A percentile compares a stretch with the other conserved stretches of the same genome.
Conservation (phyloP, 2,329 filamentous ascomycete genomes). For the Phoma herbarum region DNA sequence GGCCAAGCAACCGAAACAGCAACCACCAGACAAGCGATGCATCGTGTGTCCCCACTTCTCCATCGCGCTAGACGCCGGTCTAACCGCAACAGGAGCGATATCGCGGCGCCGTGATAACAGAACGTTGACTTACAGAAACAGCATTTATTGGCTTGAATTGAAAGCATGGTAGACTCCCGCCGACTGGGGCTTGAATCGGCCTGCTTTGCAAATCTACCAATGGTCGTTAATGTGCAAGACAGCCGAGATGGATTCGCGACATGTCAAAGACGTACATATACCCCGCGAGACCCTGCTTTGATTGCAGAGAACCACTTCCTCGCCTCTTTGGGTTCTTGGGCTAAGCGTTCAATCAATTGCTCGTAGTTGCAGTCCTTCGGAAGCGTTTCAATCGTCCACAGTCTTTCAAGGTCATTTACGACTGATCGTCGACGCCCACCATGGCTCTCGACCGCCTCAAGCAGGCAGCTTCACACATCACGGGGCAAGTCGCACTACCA, state of each 20-base stretch:
- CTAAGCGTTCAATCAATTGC: not conserved
- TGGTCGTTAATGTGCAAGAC: not conserved
- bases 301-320: conserved; percentile 1
- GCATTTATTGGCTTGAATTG: conserved; percentile 18
- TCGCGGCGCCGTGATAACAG: conserved; percentile 9
- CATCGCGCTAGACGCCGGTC: not conserved
- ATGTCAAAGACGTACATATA: conserved; percentile 13
- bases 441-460: conserved; percentile 72
- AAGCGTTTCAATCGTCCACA: not conserved
- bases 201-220: conserved; percentile 15
- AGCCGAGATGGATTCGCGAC: conserved; percentile 7
- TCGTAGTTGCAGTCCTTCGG: not conserved
- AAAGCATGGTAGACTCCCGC: conserved; percentile 14
- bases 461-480: conserved; percentile 70
- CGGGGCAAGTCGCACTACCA: conserved; percentile 61
- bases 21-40: not conserved
- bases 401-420: not conserved
- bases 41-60: not conserved
- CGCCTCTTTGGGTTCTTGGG: not conserved
- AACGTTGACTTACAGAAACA: conserved; percentile 7
- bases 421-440: conserved; percentile 12
- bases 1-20: not conserved
- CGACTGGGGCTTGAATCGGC: not conserved
- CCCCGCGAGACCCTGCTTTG: conserved; percentile 11
- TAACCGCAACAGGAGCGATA: conserved; percentile 12